phyloP scores from a whole-genome alignment of 805 yeast genomes.

The Phaffomyces thermotolerans region DNA sequence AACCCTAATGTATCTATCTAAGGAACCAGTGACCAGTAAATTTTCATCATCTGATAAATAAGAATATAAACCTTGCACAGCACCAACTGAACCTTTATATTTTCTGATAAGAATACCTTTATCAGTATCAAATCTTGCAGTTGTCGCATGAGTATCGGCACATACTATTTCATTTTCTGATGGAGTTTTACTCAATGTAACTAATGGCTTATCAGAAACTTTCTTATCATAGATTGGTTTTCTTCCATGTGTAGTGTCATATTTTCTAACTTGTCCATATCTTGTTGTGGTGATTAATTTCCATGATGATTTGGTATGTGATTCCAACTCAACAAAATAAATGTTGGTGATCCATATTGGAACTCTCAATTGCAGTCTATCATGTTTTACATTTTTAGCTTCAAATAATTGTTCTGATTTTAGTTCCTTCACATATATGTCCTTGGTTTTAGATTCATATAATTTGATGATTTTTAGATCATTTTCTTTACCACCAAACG shows the following conservation, averaged over 20 bases:
- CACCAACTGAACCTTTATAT: conserved; percentile 71
- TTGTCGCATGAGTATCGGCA: conserved; percentile 63
- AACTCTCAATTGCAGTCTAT: conserved; percentile 68
- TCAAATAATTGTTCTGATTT: conserved; percentile 41
- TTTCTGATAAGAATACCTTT: conserved; percentile 58
- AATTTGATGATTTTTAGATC: conserved; percentile 49
- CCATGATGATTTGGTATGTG: conserved; percentile 32
- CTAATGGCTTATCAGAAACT: conserved; percentile 47
- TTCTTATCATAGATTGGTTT: conserved; percentile 58
- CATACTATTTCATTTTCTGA: conserved; percentile 43
- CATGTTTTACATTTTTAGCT: conserved; percentile 80
- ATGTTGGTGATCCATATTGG: conserved; percentile 74
- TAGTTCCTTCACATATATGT: conserved; percentile 19
- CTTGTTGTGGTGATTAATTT: conserved; percentile 60
- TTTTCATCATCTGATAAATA: conserved; percentile 26
- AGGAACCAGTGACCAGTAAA: conserved; percentile 68
- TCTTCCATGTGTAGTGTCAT: conserved; percentile 60
- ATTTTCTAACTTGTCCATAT: conserved; percentile 68
- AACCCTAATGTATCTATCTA: conserved; percentile 80
- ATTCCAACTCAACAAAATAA: conserved; percentile 32
- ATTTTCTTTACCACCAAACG: conserved; percentile 82
- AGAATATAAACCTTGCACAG: conserved; percentile 35
- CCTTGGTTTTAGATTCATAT: conserved; percentile 14
- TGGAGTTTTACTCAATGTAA: conserved; percentile 25
- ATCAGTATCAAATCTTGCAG: conserved; percentile 46